Conservation (phyloP, 805 yeast genomes). For the Candida vaughaniae region DNA sequence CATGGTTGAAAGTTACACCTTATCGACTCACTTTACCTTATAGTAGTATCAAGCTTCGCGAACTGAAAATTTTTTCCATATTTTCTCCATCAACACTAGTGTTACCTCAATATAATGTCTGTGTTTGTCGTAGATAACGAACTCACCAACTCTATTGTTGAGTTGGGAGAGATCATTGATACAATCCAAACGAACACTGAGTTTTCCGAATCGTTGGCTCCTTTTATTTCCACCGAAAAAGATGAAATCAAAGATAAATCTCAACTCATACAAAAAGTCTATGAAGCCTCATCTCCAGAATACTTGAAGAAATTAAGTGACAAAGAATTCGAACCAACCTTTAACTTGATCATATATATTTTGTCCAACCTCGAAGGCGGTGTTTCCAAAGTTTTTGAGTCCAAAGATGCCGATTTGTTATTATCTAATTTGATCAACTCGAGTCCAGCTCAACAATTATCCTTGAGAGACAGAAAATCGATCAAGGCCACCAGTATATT, state of each 20-base stretch:
- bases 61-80: no score
- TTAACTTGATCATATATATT: constrained; percentile 39
- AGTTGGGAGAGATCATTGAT: constrained; percentile 40
- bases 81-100: no score
- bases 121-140: constrained; percentile 45
- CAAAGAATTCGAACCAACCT: constrained; percentile 46
- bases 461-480: constrained; percentile 44
- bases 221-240: constrained; percentile 19
- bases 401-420: constrained; percentile 21
- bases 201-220: constrained; percentile 26
- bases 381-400: constrained; percentile 22
- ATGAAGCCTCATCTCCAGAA: constrained; percentile 27
- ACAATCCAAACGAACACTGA: constrained; percentile 25
- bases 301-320: constrained; percentile 35
- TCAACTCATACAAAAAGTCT: constrained; percentile 27
- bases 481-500: constrained; percentile 41
- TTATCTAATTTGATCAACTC: constrained; percentile 28
- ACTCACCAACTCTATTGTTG: constrained; percentile 39
- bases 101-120: constrained; percentile 25
- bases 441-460: constrained; percentile 36
- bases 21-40: no score
- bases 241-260: constrained; percentile 25
- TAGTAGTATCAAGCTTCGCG: no score
- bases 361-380: constrained; percentile 29
- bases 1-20: no score